Conservation (phyloP, 768 basidiomycete genomes). For the Suillus subluteus region DNA sequence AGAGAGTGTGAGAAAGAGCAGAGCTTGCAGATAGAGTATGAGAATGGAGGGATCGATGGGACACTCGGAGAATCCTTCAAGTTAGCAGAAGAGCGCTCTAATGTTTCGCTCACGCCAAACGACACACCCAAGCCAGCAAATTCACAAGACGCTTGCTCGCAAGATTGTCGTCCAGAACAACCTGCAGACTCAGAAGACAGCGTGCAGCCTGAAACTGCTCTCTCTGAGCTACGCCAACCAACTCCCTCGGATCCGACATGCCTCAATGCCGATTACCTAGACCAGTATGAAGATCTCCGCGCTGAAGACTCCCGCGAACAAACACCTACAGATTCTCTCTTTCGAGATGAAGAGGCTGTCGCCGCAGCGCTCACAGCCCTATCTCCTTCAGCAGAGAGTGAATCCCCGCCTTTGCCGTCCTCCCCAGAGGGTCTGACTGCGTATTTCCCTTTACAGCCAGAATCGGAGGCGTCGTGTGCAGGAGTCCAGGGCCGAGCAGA, state of each 20-base stretch:
- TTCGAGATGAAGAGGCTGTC: constrained; percentile 1
- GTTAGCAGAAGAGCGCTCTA: not conserved
- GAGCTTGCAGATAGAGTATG: not conserved
- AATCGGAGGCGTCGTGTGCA: not conserved
- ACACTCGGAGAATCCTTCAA: not conserved
- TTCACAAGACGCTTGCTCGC: not conserved
- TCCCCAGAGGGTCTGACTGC: not conserved
- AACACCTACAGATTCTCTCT: not conserved
- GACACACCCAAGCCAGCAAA: not conserved
- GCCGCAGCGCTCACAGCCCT: not conserved
- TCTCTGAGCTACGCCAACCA: not conserved
- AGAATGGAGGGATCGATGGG: not conserved
- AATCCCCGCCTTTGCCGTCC: too few relatives aligned
- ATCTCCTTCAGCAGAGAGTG: not conserved
- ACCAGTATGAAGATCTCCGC: not conserved
- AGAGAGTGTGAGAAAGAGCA: not conserved
- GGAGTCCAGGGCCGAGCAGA: not conserved
- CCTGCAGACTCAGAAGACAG: not conserved
- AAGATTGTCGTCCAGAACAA: not conserved
- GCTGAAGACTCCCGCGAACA: not conserved
- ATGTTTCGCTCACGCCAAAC: too few relatives aligned
- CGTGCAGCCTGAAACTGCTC: not conserved
- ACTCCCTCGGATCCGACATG: not conserved
- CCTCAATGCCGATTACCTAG: not conserved
- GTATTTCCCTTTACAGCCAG: not conserved